A percentile compares a stretch with the other conserved stretches of the same genome.
Evolutionary conservation across 1,139 yeast genomes (phyloP).

Genomic region (Sugiyamaella grinbergsii): DNA sequence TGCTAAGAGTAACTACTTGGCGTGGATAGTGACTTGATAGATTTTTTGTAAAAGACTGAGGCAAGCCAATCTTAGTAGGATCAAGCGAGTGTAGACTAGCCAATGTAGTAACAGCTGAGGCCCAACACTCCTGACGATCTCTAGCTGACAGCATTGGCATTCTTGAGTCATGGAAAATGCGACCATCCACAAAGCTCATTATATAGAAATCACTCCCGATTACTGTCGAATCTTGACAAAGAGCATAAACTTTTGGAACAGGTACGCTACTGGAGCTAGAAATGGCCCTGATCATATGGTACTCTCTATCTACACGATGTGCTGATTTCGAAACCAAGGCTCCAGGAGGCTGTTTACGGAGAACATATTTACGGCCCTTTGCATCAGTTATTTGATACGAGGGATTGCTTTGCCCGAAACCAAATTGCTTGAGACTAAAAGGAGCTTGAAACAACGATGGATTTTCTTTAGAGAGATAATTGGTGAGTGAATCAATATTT

Average conservation of each 20-base stretch:
- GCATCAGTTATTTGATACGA: constrained; percentile 56
- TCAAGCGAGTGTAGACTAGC: constrained; percentile 57
- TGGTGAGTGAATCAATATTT: constrained; percentile 43
- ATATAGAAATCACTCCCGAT: constrained; percentile 71
- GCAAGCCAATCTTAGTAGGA: constrained; percentile 47
- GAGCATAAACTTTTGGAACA: constrained; percentile 66
- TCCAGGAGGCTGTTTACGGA: constrained; percentile 64
- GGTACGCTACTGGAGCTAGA: constrained; percentile 47
- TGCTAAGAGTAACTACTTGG: constrained; percentile 54
- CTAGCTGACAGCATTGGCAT: constrained; percentile 46
- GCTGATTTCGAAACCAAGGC: constrained; percentile 61
- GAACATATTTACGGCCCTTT: constrained; percentile 50
- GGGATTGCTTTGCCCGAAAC: constrained; percentile 69
- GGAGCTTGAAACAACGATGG: constrained; percentile 33
- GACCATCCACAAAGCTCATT: constrained; percentile 64
- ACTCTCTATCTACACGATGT: constrained; percentile 68
- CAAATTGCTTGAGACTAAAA: constrained; percentile 52
- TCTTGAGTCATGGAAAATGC: constrained; percentile 58
- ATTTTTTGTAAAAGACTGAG: constrained; percentile 49
- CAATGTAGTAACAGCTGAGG: constrained; percentile 54
- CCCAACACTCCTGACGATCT: constrained; percentile 47
- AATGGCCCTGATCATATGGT: constrained; percentile 52
- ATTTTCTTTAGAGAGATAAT: constrained; percentile 31
- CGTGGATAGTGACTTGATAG: constrained; percentile 55
- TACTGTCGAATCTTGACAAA: constrained; percentile 61